Base-by-base conservation (phyloP, 352 stramenopile genomes). In the Peronospora destructor region DNA sequence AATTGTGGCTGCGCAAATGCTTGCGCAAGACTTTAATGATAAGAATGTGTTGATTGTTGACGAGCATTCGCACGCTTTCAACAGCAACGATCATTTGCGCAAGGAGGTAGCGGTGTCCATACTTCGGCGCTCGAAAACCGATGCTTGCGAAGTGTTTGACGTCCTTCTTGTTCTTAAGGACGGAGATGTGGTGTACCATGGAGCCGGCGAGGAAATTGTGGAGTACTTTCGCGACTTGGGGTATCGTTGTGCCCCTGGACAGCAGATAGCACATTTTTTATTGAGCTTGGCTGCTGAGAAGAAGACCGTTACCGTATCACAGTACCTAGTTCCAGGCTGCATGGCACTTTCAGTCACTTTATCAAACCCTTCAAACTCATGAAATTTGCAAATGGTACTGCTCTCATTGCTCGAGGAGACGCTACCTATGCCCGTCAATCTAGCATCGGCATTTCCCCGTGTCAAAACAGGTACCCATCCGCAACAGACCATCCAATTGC, bases 201-300 rank as follows among this genome's bases (percentile, higher is more conserved):
- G 49, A 17, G 21, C 56, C 0, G 45, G 44, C 37, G 44, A 56
- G 49, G 45, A 59, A 12, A 48, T 53, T 10, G 34, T 50, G 38
- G 34, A 53, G 28, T 64, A 64, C 17, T 53, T 60, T 19, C 28
- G 41, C 21, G 49, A 44, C 6, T 44, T 59, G 23, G 45, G 38
- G 3, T 69, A 70, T 51, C 32, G 42, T 13, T 66, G 55, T 32
- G 56, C 56, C 3, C 29, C n/a, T 5, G 26, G 41, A 14, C 48
- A 61, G 19, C 43, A 34, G 0, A 34, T 64, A 2, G 30, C 52
- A 3, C 53, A 74, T 0, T 71, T 66, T 53, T 52, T 68, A 38
- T 56, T 70, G 11, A 54, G 61, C 23, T 36, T 73, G 33, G 43
- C 44, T 30, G 26, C 42, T 25, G 48, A 53, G 9, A 53, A 16